A percentile compares a stretch with the other conserved stretches of the same genome.
These are phyloP conservation scores for Spergularia marina DNA, from an alignment of 148 eudicot species.

Conservation along the genomic window DNA sequence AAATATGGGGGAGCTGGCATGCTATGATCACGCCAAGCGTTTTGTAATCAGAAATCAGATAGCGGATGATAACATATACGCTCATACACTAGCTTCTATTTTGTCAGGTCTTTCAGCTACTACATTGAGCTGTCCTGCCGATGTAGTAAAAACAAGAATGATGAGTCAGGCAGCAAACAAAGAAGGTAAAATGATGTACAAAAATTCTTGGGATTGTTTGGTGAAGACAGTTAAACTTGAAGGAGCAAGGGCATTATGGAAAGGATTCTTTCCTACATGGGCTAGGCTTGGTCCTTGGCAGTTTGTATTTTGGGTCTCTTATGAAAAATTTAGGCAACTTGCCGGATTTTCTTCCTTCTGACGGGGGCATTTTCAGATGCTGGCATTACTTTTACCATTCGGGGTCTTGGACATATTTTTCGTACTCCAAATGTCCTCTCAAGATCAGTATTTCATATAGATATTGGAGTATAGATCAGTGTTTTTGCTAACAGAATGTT, in stretches of 20 bases:
- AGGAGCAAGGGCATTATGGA: conserved; percentile 74
- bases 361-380: background rate
- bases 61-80: conserved; percentile 71
- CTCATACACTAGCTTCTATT: conserved; percentile 74
- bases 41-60: conserved; percentile 51
- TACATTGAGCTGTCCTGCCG: conserved; percentile 84
- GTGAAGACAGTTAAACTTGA: conserved; percentile 67
- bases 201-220: conserved; percentile 71
- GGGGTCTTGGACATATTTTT: no score
- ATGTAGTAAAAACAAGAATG: conserved; percentile 86
- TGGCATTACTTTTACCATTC: background rate
- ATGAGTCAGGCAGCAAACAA: conserved; percentile 60
- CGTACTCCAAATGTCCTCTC: no score
- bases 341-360: conserved; percentile 80
- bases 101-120: conserved; percentile 83
- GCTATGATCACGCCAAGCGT: conserved; percentile 82
- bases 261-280: conserved; percentile 94
- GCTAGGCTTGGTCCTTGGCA: conserved; percentile 99
- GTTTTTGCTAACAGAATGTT: no score
- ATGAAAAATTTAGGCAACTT: conserved; percentile 64
- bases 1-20: conserved; percentile 92
- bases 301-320: conserved; percentile 91
- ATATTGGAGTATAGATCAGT: no score
- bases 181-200: conserved; percentile 44
- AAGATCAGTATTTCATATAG: no score